A percentile compares a stretch with the other conserved stretches of the same genome.
These are phyloP conservation scores for Cutaneotrichosporon sp. DNA, from an alignment of 1,284 basidiomycete genomes.

Conservation along the genomic window DNA sequence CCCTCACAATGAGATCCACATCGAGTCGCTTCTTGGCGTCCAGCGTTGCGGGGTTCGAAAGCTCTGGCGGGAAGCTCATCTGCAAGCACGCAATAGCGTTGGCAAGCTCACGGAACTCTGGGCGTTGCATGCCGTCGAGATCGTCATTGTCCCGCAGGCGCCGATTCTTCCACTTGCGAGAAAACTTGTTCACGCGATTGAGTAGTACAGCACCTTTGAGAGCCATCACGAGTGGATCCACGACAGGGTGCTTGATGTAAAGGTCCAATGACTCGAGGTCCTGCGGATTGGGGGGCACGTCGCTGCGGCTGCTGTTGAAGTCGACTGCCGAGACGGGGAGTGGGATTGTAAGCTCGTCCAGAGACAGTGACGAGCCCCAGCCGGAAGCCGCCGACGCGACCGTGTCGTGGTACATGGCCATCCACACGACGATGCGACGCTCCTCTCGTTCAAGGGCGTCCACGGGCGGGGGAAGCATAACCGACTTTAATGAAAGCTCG, in stretches of 20 bases:
- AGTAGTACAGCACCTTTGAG: conserved; percentile 40
- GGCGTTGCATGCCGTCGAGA: conserved; percentile 44
- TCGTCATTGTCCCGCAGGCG: conserved; percentile 46
- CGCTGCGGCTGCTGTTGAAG: conserved; percentile 35
- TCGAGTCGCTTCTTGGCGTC: conserved; percentile 34
- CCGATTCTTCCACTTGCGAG: conserved; percentile 49
- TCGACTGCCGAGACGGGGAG: conserved; percentile 43
- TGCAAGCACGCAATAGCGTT: conserved; percentile 48
- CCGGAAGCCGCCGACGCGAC: conserved; percentile 45
- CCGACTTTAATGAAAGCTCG: conserved; percentile 45
- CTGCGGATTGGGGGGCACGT: conserved; percentile 49
- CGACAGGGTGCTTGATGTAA: conserved; percentile 49
- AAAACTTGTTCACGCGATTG: conserved; percentile 44
- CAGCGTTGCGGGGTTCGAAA: conserved; percentile 33
- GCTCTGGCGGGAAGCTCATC: conserved; percentile 44
- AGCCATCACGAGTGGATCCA: conserved; percentile 46
- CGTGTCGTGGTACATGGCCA: conserved; percentile 50
- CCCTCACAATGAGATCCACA: conserved; percentile 42
- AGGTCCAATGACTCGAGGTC: conserved; percentile 49
- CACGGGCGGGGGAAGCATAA: conserved; percentile 45
- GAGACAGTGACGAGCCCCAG: conserved; percentile 48
- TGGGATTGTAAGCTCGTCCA: conserved; percentile 50
- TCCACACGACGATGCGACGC: conserved; percentile 47
- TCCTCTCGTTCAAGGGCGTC: conserved; percentile 53
- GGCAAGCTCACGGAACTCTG: conserved; percentile 50